These are phyloP conservation scores for Cucurbita moschata DNA, from an alignment of 306 rosid genomes.

Conservation along the genomic window DNA sequence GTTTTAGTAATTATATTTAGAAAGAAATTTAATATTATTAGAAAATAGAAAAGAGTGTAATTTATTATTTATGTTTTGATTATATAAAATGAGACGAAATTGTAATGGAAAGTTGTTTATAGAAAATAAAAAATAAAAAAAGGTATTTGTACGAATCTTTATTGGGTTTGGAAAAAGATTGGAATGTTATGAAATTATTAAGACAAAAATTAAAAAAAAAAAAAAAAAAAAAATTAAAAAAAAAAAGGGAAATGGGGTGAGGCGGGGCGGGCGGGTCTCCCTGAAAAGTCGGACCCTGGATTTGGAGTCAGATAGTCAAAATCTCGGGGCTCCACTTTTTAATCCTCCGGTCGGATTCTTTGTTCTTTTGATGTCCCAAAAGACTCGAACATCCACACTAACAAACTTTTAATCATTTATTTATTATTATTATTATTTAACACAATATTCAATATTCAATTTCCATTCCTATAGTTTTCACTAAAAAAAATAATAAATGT, in stretches of 20 bases:
- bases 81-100: neutral
- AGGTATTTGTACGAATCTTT: neutral
- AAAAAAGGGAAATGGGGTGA: too few species aligned
- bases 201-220: neutral
- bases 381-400: neutral
- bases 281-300: slow-evolving; percentile 4
- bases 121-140: neutral
- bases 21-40: too few species aligned
- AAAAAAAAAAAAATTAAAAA: neutral
- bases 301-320: neutral
- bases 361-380: neutral
- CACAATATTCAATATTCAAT: too few species aligned
- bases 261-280: neutral
- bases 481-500: too few species aligned
- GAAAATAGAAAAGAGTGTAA: too few species aligned
- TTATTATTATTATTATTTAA: too few species aligned
- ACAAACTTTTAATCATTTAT: too few species aligned
- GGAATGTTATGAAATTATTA: neutral
- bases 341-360: neutral
- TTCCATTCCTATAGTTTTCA: too few species aligned
- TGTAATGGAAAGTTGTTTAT: neutral
- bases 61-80: neutral
- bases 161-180: neutral
- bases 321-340: slow-evolving; percentile 2
- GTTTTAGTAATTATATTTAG: too few species aligned